phyloP scores from a whole-genome alignment of 176 grass and related monocot genomes.

The Oropetium thomaeum region DNA sequence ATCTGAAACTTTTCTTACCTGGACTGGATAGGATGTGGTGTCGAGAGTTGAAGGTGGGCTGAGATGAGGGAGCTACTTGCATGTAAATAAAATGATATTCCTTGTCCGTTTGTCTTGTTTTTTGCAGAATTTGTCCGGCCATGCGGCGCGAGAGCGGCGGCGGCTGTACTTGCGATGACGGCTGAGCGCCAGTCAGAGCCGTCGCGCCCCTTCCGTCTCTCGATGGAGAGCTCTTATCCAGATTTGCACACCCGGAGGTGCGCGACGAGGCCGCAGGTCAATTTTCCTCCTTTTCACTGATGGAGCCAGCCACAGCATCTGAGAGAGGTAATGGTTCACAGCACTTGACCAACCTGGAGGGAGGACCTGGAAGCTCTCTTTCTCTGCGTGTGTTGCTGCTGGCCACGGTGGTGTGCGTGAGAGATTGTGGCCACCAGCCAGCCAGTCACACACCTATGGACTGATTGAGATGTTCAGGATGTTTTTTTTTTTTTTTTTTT shows the following conservation, averaged over 20 bases:
- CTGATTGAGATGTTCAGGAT: conserved; percentile 15
- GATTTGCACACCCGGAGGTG: conserved; percentile 44
- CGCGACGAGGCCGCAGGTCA: conserved; percentile 32
- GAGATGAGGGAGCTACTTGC: conserved; percentile 23
- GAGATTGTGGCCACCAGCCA: conserved; percentile 32
- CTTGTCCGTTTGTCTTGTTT: neutral
- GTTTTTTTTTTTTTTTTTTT: neutral
- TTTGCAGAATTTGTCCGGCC: conserved; percentile 36
- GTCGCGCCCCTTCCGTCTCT: conserved; percentile 48
- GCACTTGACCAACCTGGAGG: neutral
- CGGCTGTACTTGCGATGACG: conserved; percentile 36
- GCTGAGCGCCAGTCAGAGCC: conserved; percentile 34
- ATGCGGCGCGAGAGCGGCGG: conserved; percentile 3
- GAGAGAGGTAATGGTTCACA: conserved; percentile 32
- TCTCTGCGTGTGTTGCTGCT: conserved; percentile 27
- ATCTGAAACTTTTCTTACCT: conserved; percentile 38
- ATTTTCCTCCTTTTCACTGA: conserved; percentile 54
- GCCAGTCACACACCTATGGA: neutral
- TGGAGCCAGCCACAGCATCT: conserved; percentile 32
- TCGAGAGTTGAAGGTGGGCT: conserved; percentile 33
- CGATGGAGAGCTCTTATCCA: conserved; percentile 55
- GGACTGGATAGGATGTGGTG: conserved; percentile 16
- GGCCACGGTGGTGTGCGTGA: conserved; percentile 22
- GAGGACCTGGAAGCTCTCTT: conserved; percentile 33
- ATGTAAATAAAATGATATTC: no score